These are phyloP conservation scores for Colletotrichum tofieldiae DNA, from an alignment of 2,329 filamentous ascomycete genomes.

Conservation along the genomic window DNA sequence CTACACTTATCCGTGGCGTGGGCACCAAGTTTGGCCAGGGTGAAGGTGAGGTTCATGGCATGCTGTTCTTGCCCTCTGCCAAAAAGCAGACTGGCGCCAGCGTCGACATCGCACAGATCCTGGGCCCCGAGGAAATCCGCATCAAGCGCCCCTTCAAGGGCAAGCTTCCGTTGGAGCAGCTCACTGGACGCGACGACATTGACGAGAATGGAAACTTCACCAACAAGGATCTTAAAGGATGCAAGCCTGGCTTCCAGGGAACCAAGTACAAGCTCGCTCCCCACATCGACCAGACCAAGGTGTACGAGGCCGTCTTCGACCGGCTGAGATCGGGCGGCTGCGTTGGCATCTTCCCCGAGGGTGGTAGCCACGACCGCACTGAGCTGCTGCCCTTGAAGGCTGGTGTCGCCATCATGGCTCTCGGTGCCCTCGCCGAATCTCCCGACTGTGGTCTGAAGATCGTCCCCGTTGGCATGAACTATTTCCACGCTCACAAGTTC, in stretches of 20 bases:
- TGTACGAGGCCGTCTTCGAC: slow-evolving; percentile 94
- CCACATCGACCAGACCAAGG: slow-evolving; percentile 93
- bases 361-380: slow-evolving; percentile 94
- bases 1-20: slow-evolving; percentile 83
- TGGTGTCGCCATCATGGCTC: slow-evolving; percentile 97
- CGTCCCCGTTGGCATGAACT: slow-evolving; percentile 98
- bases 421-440: slow-evolving; percentile 88
- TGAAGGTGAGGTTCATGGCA: slow-evolving; percentile 83
- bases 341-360: slow-evolving; percentile 97
- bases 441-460: slow-evolving; percentile 93
- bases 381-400: slow-evolving; percentile 94
- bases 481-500: slow-evolving; percentile 99
- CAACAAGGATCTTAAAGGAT: slow-evolving; percentile 68
- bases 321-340: slow-evolving; percentile 87
- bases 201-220: slow-evolving; percentile 76
- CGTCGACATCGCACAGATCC: slow-evolving; percentile 86
- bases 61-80: slow-evolving; percentile 88
- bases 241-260: slow-evolving; percentile 78
- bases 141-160: slow-evolving; percentile 91
- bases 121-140: slow-evolving; percentile 84
- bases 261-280: slow-evolving; percentile 90
- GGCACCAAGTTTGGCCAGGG: slow-evolving; percentile 85
- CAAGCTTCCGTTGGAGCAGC: slow-evolving; percentile 80
- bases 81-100: slow-evolving; percentile 84
- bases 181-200: slow-evolving; percentile 85